A percentile compares a stretch with the other conserved stretches of the same genome.
These are phyloP conservation scores for Moesziomyces parantarcticus DNA, from an alignment of 1,284 basidiomycete genomes.

Conservation along the genomic window DNA sequence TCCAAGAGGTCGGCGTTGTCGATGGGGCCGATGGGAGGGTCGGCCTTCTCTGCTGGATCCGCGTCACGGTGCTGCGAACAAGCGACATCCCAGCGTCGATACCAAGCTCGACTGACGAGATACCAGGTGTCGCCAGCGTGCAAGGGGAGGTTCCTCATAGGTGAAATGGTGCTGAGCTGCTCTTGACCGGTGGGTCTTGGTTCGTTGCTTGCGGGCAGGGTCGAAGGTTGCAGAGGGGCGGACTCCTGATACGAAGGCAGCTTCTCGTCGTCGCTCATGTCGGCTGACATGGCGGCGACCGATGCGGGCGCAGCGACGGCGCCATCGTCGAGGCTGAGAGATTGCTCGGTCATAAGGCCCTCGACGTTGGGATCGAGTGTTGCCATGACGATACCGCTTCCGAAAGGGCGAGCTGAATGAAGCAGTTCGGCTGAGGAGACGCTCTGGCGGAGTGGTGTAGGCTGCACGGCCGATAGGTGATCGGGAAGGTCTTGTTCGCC, in stretches of 20 bases:
- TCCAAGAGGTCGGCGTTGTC: conserved; percentile 78
- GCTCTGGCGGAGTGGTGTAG: conserved; percentile 40
- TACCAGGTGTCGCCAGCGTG: conserved; percentile 79
- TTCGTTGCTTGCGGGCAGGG: background rate
- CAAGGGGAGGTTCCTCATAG: conserved; percentile 69
- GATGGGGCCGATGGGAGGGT: conserved; percentile 76
- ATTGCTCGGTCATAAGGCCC: conserved; percentile 45
- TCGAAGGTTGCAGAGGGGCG: conserved; percentile 1
- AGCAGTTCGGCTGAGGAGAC: conserved; percentile 29
- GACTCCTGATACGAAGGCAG: conserved; percentile 38
- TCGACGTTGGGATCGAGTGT: conserved; percentile 41
- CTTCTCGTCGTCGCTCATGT: conserved; percentile 12
- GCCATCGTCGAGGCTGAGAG: conserved; percentile 38
- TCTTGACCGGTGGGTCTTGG: conserved; percentile 33
- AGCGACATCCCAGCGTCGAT: conserved; percentile 78
- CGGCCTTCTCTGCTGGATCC: conserved; percentile 74
- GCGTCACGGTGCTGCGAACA: conserved; percentile 77
- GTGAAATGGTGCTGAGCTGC: conserved; percentile 34
- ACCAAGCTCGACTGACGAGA: conserved; percentile 79
- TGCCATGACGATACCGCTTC: conserved; percentile 12
- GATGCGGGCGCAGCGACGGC: conserved; percentile 4
- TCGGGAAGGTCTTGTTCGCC: conserved; percentile 29
- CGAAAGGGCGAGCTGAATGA: background rate
- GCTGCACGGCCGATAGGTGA: conserved; percentile 7
- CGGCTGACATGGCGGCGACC: background rate